phyloP scores from a whole-genome alignment of 2,329 filamentous ascomycete species.

The Drechslera avenae region DNA sequence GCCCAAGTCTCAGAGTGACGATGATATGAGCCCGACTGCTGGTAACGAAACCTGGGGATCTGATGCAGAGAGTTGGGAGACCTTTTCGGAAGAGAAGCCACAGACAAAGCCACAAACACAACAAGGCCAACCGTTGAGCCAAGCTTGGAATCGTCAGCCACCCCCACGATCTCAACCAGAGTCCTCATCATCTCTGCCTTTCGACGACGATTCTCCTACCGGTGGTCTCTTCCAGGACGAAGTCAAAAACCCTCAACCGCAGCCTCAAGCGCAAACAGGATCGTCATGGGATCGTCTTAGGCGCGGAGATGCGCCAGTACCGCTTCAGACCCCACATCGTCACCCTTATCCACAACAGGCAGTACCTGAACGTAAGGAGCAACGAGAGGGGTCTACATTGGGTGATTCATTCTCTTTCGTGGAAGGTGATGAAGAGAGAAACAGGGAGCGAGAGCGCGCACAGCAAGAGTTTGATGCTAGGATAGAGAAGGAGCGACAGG shows the following conservation, averaged over 20 bases:
- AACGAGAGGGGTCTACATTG: constrained; percentile 39
- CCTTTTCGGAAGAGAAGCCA: constrained; percentile 20
- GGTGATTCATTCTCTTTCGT: constrained; percentile 55
- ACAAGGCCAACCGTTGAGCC: constrained; percentile 7
- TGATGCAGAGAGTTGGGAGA: constrained; percentile 18
- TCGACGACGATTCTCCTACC: constrained; percentile 46
- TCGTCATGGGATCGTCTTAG: constrained; percentile 55
- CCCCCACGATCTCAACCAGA: constrained; percentile 10
- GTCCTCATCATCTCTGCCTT: constrained; percentile 18
- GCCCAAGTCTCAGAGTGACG: constrained; percentile 21
- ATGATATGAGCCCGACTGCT: constrained; percentile 52
- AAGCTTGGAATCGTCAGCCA: constrained; percentile 12
- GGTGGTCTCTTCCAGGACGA: constrained; percentile 45
- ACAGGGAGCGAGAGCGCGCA: constrained; percentile 51
- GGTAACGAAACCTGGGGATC: constrained; percentile 45
- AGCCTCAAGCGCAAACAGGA: constrained; percentile 30
- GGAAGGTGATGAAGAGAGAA: constrained; percentile 50
- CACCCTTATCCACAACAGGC: constrained; percentile 18
- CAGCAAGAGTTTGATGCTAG: constrained; percentile 58
- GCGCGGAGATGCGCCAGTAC: constrained; percentile 34
- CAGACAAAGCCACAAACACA: constrained; percentile 16
- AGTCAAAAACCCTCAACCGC: constrained; percentile 17
- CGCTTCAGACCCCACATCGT: constrained; percentile 17
- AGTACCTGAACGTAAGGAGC: constrained; percentile 29
- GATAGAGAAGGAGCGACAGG: constrained; percentile 56